Base-by-base conservation (phyloP, 2,329 filamentous ascomycete species). In the Fusarium palustre region DNA sequence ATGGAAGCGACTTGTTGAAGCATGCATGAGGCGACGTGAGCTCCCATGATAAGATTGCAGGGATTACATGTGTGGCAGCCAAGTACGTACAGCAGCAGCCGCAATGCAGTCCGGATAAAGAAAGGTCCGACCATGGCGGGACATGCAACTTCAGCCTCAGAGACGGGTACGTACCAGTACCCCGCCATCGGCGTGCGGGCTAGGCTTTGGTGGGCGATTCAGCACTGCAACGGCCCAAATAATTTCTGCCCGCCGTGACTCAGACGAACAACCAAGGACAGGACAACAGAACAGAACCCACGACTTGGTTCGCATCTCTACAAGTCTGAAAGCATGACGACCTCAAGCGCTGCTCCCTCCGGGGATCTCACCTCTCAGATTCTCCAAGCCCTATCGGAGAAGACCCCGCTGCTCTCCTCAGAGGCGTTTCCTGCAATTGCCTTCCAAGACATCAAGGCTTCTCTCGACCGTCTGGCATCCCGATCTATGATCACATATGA, bases 401-500 rank as follows among this genome's bases (percentile, higher is more conserved):
- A 87, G 66, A 87, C 90, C 71, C 86, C 90, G 46, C 82, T 94
- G 71, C 82, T 90, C 73, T 92, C 92, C 55, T 84, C 84, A 75
- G 87, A 92, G 75, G 85, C 86, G 76, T 94, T 94, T 82, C 89
- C 92, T 71, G 79, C 86, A 72, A 81, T 85, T 74, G 84, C 88
- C 75, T 91, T 90, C 75, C 84, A 86, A 65, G 87, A 88, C 63
- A 83, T 97, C 77, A 98, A 97, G 84, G 91, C 92, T 68, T 92
- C 93, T 31, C 86, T 98, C 69, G 96, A 98, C 82, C 89, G 94
- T 72, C 87, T 99, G 55, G 87, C 86, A 31, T 96, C 93, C 62
- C 88, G 95, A 74, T 90, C 90, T 52, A 97, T 97, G 93, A 85
- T 98, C 68, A 85, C 87, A 70, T 97, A 97, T 81, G 89, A 97